phyloP scores from a whole-genome alignment of 2,329 filamentous ascomycete genomes.

The Pseudogymnoascus sp. region DNA sequence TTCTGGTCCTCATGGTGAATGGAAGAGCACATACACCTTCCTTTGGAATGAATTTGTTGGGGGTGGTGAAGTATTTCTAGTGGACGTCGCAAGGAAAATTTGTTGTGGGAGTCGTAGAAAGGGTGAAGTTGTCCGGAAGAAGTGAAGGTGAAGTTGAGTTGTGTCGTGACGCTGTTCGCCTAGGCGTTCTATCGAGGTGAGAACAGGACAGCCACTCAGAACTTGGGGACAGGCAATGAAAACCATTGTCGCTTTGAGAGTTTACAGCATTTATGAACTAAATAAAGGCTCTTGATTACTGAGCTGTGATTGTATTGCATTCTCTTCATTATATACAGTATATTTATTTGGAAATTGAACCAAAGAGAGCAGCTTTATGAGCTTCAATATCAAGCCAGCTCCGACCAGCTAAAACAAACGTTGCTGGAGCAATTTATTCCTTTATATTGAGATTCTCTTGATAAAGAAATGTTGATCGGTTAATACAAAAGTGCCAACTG shows the following conservation, averaged over 20 bases:
- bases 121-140: not conserved
- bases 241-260: not conserved
- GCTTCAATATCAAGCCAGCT: not conserved
- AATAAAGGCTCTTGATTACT: not conserved
- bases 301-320: not conserved
- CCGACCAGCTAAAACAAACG: not conserved
- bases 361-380: not conserved
- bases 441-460: not conserved
- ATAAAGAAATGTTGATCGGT: not conserved
- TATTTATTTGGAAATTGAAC: not conserved
- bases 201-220: not conserved
- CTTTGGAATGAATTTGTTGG: not conserved
- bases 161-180: not conserved
- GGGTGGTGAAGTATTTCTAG: not conserved
- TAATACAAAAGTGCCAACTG: not conserved
- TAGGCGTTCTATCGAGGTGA: not conserved
- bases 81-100: not conserved
- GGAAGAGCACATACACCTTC: not conserved
- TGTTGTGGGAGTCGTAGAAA: not conserved
- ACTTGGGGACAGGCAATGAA: not conserved
- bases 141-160: not conserved
- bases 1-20: not conserved
- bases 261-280: not conserved
- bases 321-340: not conserved
- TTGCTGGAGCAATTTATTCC: not conserved